A percentile compares a stretch with the other conserved stretches of the same genome.
Evolutionary conservation across 176 grass and related monocot species (phyloP).

Genomic region (Typha latifolia): DNA sequence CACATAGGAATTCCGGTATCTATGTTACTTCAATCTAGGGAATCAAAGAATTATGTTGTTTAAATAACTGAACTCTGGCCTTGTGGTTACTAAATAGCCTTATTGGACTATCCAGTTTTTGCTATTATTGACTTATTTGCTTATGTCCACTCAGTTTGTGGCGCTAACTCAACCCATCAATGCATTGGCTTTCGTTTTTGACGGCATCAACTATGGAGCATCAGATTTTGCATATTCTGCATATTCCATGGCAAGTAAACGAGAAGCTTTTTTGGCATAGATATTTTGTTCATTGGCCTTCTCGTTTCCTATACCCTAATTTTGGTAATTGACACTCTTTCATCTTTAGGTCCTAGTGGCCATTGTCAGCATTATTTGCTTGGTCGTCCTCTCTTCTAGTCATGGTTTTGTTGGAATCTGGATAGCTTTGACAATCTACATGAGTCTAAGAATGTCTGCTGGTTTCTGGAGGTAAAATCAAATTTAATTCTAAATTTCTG

Average conservation of each 20-base stretch:
- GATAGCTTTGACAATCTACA: conserved; percentile 74
- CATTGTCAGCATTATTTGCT: conserved; percentile 49
- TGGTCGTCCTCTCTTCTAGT: conserved; percentile 37
- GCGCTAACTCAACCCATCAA: conserved; percentile 74
- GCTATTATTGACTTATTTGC: conserved; percentile 1
- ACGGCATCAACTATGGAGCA: conserved; percentile 86
- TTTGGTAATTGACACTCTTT: neutral
- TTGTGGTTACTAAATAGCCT: neutral
- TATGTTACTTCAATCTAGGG: neutral
- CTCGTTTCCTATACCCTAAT: neutral
- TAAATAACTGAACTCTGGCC: neutral
- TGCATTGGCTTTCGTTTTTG: conserved; percentile 79
- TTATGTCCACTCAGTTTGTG: conserved; percentile 49
- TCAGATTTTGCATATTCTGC: conserved; percentile 85
- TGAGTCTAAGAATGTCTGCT: conserved; percentile 61
- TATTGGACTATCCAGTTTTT: neutral
- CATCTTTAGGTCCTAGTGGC: conserved; percentile 56
- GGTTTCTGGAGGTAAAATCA: conserved; percentile 70
- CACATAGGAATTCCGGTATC: conserved; percentile 71
- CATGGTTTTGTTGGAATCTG: conserved; percentile 74
- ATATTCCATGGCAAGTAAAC: conserved; percentile 63
- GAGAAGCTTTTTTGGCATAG: conserved; percentile 1
- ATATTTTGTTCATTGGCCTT: neutral
- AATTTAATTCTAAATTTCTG: neutral
- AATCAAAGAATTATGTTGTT: neutral